Evolutionary conservation across 257 asterid genomes (phyloP).

Genomic region (Forsythia suspensa): DNA sequence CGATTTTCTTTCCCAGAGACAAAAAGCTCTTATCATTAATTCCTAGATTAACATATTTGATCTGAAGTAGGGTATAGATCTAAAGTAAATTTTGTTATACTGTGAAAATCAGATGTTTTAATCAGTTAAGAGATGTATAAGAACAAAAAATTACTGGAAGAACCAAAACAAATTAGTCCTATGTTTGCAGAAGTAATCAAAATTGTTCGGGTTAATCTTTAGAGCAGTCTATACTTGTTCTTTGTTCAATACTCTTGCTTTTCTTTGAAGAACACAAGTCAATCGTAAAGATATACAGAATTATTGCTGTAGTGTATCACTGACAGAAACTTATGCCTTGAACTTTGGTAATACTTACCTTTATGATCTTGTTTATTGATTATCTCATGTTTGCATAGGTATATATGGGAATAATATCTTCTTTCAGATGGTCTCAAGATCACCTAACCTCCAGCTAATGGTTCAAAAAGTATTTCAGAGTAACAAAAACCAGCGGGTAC

Average conservation of each 20-base stretch:
- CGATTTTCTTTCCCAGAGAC: no score
- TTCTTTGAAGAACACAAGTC: not conserved
- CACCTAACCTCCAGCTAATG: constrained; percentile 22
- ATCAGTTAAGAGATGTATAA: not conserved
- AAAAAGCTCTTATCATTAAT: no score
- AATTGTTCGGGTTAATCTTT: not conserved
- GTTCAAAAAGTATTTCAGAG: constrained; percentile 30
- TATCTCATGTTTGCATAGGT: constrained; percentile 14
- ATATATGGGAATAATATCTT: constrained; percentile 27
- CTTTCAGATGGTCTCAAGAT: constrained; percentile 33
- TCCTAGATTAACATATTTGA: no score
- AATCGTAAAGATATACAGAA: not conserved
- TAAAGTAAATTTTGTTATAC: no score
- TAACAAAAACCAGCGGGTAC: not conserved
- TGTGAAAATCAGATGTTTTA: no score
- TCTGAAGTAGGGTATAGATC: no score
- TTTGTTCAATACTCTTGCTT: not conserved
- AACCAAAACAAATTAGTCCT: not conserved
- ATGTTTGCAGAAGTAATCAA: not conserved
- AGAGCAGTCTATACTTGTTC: not conserved
- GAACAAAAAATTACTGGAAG: not conserved
- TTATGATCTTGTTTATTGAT: not conserved
- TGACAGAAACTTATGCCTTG: not conserved
- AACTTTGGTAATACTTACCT: not conserved
- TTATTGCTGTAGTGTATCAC: not conserved